Base-by-base conservation (phyloP, 176 grass and related monocot genomes). In the Ananas comosus region DNA sequence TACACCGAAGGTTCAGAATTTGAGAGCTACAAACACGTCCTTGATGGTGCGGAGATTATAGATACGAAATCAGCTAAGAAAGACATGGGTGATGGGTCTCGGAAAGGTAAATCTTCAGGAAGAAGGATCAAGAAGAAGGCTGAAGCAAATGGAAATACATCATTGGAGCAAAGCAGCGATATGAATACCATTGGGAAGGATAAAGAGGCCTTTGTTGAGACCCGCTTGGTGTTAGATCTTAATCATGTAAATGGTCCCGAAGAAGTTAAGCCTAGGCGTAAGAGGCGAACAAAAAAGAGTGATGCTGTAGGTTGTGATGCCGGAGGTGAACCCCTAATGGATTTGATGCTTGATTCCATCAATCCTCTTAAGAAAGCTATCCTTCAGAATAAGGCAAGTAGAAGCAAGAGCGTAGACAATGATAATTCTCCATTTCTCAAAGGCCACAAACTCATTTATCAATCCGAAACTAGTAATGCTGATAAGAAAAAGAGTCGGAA, bases 1-100 rank as follows among this genome's bases (percentile, higher is more conserved):
- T 87, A 88, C 12, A 14, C 48, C 6, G 29, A 79, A 2, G 82
- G 74, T 33, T 61, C 51, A 19, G 19, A 76, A 10, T 66, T 66
- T 68, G 24, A 5, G 16, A 71, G 27, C 64, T 86, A 65, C 50
- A 27, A 68, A 27, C 64, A 12, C 10, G 56, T 71, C 53, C 33
- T 74, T 21, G 71, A 74, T 65, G 72, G 64, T 5, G 53, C 10
- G 12, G 53, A 10, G 13, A 33, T 23, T 54, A 49, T 11, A 17
- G n/a, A 53, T 68, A 27, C 29, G 12, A 54, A 13, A 23, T 57
- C 51, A 19, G 10, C 3, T 2, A 64, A 49, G 11, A 25, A 49
- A 16, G 27, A 48, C 14, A 13, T 12, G 50, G 51, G 29, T 48
- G 9, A 9, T 75, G 18, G 22, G 7, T 68, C 65, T 58, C 23